A percentile compares a stretch with the other conserved stretches of the same genome.
phyloP scores from a whole-genome alignment of 2,329 filamentous ascomycete species.

The Alternaria tenuissima region DNA sequence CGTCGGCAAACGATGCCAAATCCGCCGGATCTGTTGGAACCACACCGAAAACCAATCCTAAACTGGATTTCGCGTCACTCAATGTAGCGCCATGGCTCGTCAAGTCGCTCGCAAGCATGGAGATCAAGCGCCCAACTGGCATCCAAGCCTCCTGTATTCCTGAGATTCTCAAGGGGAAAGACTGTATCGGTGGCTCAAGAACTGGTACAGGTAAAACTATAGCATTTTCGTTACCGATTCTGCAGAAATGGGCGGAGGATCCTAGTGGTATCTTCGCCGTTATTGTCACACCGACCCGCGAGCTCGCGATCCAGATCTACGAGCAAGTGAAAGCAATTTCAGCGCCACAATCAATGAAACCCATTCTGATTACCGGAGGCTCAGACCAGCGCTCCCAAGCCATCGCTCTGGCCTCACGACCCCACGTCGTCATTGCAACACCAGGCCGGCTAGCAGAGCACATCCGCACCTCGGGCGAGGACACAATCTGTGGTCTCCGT shows the following conservation, averaged over 20 bases:
- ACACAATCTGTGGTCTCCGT: slow-evolving; percentile 83
- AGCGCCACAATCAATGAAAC: slow-evolving; percentile 84
- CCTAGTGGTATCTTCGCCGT: slow-evolving; percentile 90
- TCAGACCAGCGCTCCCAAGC: slow-evolving; percentile 93
- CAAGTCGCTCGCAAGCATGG: slow-evolving; percentile 76
- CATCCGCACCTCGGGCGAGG: slow-evolving; percentile 87
- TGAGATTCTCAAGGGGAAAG: slow-evolving; percentile 86
- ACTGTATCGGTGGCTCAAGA: slow-evolving; percentile 90
- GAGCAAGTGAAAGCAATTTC: slow-evolving; percentile 96
- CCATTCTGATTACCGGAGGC: slow-evolving; percentile 88
- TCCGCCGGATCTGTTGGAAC: background rate
- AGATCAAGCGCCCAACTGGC: slow-evolving; percentile 86
- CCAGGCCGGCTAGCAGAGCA: slow-evolving; percentile 91
- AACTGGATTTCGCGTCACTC: slow-evolving; percentile 69
- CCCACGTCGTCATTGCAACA: slow-evolving; percentile 93
- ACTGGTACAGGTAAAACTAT: slow-evolving; percentile 98
- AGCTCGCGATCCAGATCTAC: slow-evolving; percentile 93
- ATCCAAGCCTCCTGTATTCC: slow-evolving; percentile 96
- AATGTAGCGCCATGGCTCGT: slow-evolving; percentile 87
- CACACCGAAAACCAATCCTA: slow-evolving; percentile 7
- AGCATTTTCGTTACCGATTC: slow-evolving; percentile 91
- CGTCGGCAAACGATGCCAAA: background rate
- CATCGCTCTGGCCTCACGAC: slow-evolving; percentile 79
- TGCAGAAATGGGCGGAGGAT: slow-evolving; percentile 93
- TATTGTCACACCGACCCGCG: slow-evolving; percentile 76